Evolutionary conservation across 768 basidiomycete genomes (phyloP), one percentile per base, ranked within the genome.

Genomic region (Russula virescens): DNA sequence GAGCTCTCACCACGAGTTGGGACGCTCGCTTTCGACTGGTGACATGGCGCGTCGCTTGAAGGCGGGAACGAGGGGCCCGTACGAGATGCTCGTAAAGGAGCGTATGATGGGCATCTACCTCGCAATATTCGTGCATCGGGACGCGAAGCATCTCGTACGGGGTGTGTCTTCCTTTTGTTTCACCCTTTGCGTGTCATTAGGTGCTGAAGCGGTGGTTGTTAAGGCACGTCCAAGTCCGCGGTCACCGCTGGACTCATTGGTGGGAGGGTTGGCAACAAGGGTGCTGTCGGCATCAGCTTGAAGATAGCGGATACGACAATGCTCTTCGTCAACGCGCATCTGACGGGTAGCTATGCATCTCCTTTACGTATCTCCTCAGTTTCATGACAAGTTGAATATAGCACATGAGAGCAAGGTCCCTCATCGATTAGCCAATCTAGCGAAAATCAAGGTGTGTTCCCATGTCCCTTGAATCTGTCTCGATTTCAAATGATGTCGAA

Each of bases 201-300:
- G 54, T 59, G 14, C 62, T 69, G 50, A 71, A 16, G 38, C 19
- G 49, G 18, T 21, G 38, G 54, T 21, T 23, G 26, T 34, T 11
- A 58, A 88, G 89, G 88, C 18, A 83, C 80, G 14, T 91, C 90
- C 5, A 89, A 87, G 66, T 87, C 88, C 16, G 84, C 85, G 21
- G 95, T 98, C 1, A 88, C 94, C 1, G 83, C 95, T 18, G 95
- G 95, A 5, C 76, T 97, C 25, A 91, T 96, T 28, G 92, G 92
- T 3, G 95, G 95, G 0, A 77, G 95, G 51, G 80, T 97, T 2
- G 95, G 95, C 6, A 98, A 98, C 71, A 98, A 98, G 71, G 84
- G 95, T 1, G 91, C 89, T 18, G 91, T 95, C 26, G 94, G 91
- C n/a, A 87, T 97, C 65, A 90, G 88, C 63, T 73, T 96, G 48